Evolutionary conservation across 2,329 filamentous ascomycete genomes (phyloP).

Genomic region (Botryotinia convoluta): DNA sequence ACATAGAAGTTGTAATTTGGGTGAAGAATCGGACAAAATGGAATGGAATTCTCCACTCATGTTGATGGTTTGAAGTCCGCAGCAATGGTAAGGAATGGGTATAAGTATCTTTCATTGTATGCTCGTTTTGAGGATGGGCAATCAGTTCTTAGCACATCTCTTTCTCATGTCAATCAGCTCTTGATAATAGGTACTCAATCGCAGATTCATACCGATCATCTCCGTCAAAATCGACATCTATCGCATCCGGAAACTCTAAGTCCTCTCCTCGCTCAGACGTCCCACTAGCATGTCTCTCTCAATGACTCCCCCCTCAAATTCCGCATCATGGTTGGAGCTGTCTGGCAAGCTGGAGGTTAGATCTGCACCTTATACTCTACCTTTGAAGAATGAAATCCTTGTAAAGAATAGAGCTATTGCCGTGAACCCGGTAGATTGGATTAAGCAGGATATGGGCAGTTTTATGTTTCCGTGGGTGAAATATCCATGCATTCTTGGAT

Average conservation of each 20-base stretch:
- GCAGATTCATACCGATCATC: not conserved
- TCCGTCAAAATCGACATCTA: not conserved
- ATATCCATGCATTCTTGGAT: slow-evolving; percentile 45
- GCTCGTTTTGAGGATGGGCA: not conserved
- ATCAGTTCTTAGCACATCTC: not conserved
- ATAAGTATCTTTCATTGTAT: slow-evolving; percentile 7
- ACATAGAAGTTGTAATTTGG: not conserved
- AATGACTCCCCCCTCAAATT: not conserved
- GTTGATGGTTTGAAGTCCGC: not conserved
- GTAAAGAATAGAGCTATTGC: slow-evolving; percentile 42
- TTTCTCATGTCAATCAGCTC: not conserved
- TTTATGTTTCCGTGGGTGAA: slow-evolving; percentile 21
- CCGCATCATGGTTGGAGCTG: slow-evolving; percentile 25
- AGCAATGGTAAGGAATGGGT: not conserved
- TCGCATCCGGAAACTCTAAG: not conserved
- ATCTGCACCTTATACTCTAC: slow-evolving; percentile 40
- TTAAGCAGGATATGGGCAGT: slow-evolving; percentile 21
- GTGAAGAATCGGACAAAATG: not conserved
- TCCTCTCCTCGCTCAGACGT: not conserved
- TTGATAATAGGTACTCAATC: not conserved
- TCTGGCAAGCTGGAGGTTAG: slow-evolving; percentile 38
- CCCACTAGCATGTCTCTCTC: not conserved
- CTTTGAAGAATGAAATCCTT: slow-evolving; percentile 41
- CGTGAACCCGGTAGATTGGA: slow-evolving; percentile 44
- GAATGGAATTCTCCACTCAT: not conserved